phyloP scores from a whole-genome alignment of 2,329 filamentous ascomycete species.

The Penicillium sp. region DNA sequence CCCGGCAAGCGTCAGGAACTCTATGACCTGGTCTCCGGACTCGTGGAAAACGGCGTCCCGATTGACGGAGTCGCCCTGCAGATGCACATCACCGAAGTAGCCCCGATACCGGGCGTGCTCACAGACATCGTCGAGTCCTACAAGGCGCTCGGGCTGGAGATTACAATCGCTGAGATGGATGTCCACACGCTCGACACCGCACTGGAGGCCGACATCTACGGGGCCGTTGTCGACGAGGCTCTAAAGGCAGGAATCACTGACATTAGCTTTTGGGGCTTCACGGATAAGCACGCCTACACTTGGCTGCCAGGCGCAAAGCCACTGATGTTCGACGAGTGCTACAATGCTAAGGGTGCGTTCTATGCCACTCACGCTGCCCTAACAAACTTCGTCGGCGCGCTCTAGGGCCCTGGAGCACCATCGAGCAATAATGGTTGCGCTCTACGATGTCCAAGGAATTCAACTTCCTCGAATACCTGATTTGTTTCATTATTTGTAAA shows the following conservation, averaged over 20 bases:
- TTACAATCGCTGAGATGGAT: not conserved
- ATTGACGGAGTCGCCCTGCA: not conserved
- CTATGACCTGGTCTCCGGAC: not conserved
- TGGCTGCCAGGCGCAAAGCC: conserved; percentile 11
- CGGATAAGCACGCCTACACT: conserved; percentile 15
- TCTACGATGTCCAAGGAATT: not conserved
- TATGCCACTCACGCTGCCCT: conserved; percentile 7
- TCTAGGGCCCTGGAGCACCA: not conserved
- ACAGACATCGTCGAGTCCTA: not conserved
- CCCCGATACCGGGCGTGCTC: not conserved
- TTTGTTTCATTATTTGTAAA: too few relatives aligned
- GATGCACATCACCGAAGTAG: not conserved
- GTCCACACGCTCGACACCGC: not conserved
- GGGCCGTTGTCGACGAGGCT: conserved; percentile 3
- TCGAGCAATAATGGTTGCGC: not conserved
- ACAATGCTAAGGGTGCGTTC: conserved; percentile 7
- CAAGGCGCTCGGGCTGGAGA: not conserved
- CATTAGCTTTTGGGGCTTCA: conserved; percentile 12
- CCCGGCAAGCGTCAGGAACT: not conserved
- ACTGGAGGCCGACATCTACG: not conserved
- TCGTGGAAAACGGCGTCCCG: not conserved
- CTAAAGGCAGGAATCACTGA: conserved; percentile 7
- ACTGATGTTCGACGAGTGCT: conserved; percentile 14
- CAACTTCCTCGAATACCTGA: too few relatives aligned
- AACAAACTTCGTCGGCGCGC: not conserved